Evolutionary conservation across 176 grass and related monocot genomes (phyloP).

Genomic region (Leersia perrieri): DNA sequence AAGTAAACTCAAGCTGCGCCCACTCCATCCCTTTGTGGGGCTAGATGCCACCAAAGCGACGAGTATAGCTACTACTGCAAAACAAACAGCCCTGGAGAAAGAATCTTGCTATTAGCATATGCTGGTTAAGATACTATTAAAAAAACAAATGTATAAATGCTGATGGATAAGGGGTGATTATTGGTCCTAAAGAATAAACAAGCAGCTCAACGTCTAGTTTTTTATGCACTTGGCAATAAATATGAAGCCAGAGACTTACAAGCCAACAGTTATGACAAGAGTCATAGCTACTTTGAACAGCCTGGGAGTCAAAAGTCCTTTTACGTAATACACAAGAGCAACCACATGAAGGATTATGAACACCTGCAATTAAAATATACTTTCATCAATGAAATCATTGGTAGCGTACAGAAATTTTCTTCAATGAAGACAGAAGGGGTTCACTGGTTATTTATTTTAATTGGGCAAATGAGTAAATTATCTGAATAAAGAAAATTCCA

Average conservation of each 20-base stretch:
- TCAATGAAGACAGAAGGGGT: background rate
- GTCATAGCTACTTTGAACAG: conserved; percentile 98
- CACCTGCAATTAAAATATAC: conserved; percentile 60
- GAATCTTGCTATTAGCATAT: conserved; percentile 38
- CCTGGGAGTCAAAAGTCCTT: conserved; percentile 86
- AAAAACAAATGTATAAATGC: background rate
- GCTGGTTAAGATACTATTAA: background rate
- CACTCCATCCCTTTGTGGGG: conserved; percentile 99
- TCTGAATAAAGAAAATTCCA: conserved; percentile 11
- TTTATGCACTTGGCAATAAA: background rate
- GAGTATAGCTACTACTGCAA: conserved; percentile 79
- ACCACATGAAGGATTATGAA: conserved; percentile 98
- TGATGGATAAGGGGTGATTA: background rate
- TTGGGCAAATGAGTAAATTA: background rate
- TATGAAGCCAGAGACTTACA: conserved; percentile 61
- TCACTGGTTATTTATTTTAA: background rate
- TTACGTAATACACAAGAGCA: conserved; percentile 94
- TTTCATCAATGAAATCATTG: conserved; percentile 12
- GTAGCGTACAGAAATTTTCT: background rate
- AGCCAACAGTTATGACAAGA: conserved; percentile 79
- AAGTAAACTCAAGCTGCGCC: conserved; percentile 98
- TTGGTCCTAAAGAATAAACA: background rate
- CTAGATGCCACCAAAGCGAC: conserved; percentile 95
- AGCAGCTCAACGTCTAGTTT: background rate
- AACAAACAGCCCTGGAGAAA: conserved; percentile 78